These are phyloP conservation scores for Didymella sp. DNA, from an alignment of 2,329 filamentous ascomycete species.

Conservation along the genomic window DNA sequence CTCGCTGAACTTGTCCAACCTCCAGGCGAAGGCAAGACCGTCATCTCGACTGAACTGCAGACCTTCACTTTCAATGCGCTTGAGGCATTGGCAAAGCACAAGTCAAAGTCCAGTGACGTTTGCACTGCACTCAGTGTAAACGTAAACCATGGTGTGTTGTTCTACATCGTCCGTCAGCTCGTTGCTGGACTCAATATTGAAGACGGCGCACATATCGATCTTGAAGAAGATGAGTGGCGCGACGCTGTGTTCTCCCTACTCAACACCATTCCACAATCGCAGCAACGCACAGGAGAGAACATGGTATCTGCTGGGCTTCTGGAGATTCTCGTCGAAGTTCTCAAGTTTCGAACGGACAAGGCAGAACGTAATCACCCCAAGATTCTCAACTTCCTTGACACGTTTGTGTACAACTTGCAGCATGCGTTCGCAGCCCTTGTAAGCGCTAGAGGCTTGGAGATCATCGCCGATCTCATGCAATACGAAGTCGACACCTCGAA, in stretches of 20 bases:
- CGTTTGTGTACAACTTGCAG: slow-evolving; percentile 82
- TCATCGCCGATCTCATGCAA: slow-evolving; percentile 86
- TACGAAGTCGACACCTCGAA: slow-evolving; percentile 77
- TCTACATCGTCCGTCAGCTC: slow-evolving; percentile 90
- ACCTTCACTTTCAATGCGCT: slow-evolving; percentile 81
- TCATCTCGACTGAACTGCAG: slow-evolving; percentile 78
- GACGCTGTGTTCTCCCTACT: slow-evolving; percentile 88
- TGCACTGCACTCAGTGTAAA: slow-evolving; percentile 91
- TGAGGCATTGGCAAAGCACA: slow-evolving; percentile 83
- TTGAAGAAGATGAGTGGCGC: slow-evolving; percentile 85
- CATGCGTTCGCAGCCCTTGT: slow-evolving; percentile 86
- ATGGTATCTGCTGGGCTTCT: slow-evolving; percentile 90
- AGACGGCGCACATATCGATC: slow-evolving; percentile 60
- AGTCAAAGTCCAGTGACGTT: slow-evolving; percentile 79
- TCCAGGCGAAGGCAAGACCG: slow-evolving; percentile 70
- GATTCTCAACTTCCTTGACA: slow-evolving; percentile 86
- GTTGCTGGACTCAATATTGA: slow-evolving; percentile 76
- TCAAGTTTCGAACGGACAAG: slow-evolving; percentile 80
- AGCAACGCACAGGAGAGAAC: slow-evolving; percentile 76
- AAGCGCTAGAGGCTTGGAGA: slow-evolving; percentile 81
- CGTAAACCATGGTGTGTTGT: slow-evolving; percentile 92
- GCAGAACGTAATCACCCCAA: slow-evolving; percentile 85
- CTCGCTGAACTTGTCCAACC: slow-evolving; percentile 91
- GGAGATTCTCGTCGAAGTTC: slow-evolving; percentile 86
- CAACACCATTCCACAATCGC: slow-evolving; percentile 75